Evolutionary conservation across 257 asterid species (phyloP).

Genomic region (Agastache rugosa): DNA sequence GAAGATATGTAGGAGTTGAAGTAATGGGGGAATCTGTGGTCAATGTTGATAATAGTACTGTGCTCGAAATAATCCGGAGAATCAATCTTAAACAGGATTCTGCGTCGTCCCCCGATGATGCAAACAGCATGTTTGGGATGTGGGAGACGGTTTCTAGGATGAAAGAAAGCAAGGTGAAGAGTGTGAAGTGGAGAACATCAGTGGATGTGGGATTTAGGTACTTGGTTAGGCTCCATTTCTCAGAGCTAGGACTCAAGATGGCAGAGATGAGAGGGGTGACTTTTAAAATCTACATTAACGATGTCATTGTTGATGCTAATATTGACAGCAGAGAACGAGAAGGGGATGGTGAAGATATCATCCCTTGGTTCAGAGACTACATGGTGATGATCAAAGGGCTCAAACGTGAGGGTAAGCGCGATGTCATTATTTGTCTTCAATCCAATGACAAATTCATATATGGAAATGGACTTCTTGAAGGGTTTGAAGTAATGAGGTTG

Average conservation of each 20-base stretch:
- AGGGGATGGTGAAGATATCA: neutral
- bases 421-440: conserved; percentile 2
- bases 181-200: conserved; percentile 18
- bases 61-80: conserved; percentile 6
- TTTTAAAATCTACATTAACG: neutral
- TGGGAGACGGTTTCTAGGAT: conserved; percentile 18
- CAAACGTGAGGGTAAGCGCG: conserved; percentile 9
- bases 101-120: neutral
- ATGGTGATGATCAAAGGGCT: conserved; percentile 19
- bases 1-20: conserved; percentile 25
- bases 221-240: conserved; percentile 19
- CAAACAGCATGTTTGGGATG: neutral
- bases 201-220: conserved; percentile 19
- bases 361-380: conserved; percentile 14
- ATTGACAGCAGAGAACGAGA: conserved; percentile 3
- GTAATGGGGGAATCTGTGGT: neutral
- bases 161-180: conserved; percentile 8
- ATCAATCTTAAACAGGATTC: conserved; percentile 9
- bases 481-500: conserved; percentile 17
- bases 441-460: neutral
- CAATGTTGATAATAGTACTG: neutral
- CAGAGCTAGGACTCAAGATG: conserved; percentile 17
- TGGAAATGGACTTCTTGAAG: conserved; percentile 18
- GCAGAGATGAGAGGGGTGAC: conserved; percentile 13
- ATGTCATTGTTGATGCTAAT: neutral